phyloP scores from a whole-genome alignment of 331 rosid species.

The Malus hybrid region DNA sequence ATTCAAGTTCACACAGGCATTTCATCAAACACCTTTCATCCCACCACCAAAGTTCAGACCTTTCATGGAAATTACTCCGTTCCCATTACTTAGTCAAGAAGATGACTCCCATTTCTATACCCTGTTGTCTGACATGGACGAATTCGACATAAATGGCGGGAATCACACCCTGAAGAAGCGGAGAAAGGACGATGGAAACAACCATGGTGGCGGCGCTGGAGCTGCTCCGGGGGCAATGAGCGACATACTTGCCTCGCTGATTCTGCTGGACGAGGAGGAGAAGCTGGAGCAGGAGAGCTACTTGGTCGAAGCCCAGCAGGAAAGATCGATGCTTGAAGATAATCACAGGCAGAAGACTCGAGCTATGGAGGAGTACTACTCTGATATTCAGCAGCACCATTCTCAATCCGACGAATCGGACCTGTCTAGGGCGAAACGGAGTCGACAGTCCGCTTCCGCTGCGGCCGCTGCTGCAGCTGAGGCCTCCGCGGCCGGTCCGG shows the following conservation, averaged over 20 bases:
- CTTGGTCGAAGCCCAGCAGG: slow-evolving; percentile 20
- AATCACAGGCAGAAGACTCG: slow-evolving; percentile 19
- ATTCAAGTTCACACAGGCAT: slow-evolving; percentile 25
- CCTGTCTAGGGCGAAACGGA: slow-evolving; percentile 14
- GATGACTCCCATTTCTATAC: slow-evolving; percentile 33
- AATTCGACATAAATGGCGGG: slow-evolving; percentile 8
- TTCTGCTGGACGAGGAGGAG: slow-evolving; percentile 38
- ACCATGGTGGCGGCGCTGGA: background rate
- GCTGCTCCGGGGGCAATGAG: background rate
- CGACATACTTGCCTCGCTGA: slow-evolving; percentile 32
- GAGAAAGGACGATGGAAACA: slow-evolving; percentile 5
- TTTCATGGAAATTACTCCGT: slow-evolving; percentile 42
- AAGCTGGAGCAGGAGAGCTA: slow-evolving; percentile 19
- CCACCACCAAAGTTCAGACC: background rate
- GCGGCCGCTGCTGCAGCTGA: background rate
- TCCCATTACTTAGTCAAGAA: slow-evolving; percentile 40
- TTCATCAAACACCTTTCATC: slow-evolving; percentile 1
- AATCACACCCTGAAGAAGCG: slow-evolving; percentile 15
- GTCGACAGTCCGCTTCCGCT: slow-evolving; percentile 22
- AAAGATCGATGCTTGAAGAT: slow-evolving; percentile 11
- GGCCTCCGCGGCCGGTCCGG: background rate
- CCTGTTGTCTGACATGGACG: slow-evolving; percentile 34
- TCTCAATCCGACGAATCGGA: slow-evolving; percentile 23
- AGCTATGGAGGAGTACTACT: slow-evolving; percentile 21
- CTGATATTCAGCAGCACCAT: slow-evolving; percentile 21